These are phyloP conservation scores for Colletotrichum zoysiae DNA, from an alignment of 2,329 filamentous ascomycete genomes.

Conservation along the genomic window DNA sequence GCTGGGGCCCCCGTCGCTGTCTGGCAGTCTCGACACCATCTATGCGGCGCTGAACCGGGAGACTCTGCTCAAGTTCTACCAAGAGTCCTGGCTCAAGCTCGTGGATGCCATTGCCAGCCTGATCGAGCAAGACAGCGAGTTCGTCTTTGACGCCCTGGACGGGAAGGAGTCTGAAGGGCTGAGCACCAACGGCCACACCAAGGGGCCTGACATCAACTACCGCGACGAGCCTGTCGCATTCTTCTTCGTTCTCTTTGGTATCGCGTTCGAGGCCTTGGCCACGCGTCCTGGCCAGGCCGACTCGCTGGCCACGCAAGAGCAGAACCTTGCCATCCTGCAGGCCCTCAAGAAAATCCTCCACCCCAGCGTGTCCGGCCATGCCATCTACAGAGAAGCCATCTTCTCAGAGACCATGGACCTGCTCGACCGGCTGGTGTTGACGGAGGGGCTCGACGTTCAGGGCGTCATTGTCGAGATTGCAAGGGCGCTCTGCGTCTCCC, in stretches of 20 bases:
- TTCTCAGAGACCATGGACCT: conserved; percentile 98
- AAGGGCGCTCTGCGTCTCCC: conserved; percentile 87
- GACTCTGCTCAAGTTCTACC: conserved; percentile 94
- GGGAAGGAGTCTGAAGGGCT: conserved; percentile 75
- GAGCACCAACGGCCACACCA: conserved; percentile 64
- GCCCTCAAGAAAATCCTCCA: conserved; percentile 95
- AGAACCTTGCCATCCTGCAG: conserved; percentile 88
- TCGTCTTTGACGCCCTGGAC: conserved; percentile 96
- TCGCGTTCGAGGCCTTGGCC: conserved; percentile 95
- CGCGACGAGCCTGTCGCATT: conserved; percentile 97
- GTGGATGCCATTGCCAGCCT: conserved; percentile 97
- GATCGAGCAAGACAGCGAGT: conserved; percentile 97
- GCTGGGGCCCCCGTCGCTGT: conserved; percentile 82
- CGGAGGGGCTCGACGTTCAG: conserved; percentile 90
- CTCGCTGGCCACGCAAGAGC: conserved; percentile 77
- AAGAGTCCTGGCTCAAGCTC: conserved; percentile 95
- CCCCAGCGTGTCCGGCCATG: conserved; percentile 93
- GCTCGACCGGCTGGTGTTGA: conserved; percentile 90
- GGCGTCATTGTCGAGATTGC: conserved; percentile 94
- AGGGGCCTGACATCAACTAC: conserved; percentile 90
- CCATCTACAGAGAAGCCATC: conserved; percentile 94
- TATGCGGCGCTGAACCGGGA: conserved; percentile 96
- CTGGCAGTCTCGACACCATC: conserved; percentile 90
- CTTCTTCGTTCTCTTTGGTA: conserved; percentile 97
- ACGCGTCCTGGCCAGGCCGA: conserved; percentile 78